Evolutionary conservation across 768 basidiomycete species (phyloP).

Genomic region (Suillus placidus): DNA sequence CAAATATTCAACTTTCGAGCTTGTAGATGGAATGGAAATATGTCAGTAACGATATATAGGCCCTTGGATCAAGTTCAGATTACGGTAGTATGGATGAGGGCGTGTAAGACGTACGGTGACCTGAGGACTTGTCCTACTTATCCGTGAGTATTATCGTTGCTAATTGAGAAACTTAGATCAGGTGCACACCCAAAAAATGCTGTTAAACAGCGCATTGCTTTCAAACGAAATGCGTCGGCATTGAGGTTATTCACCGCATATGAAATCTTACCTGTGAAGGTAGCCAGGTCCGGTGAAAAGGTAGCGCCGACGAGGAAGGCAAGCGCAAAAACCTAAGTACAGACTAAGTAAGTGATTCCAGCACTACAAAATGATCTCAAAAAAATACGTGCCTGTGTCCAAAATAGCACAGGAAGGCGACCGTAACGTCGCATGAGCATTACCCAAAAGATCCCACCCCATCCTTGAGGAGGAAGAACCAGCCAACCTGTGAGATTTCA

Average conservation of each 20-base stretch:
- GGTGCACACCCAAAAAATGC: slow-evolving; percentile 33
- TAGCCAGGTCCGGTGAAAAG: slow-evolving; percentile 49
- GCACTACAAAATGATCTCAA: neutral
- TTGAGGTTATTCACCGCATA: neutral
- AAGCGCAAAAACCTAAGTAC: slow-evolving; percentile 40
- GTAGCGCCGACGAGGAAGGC: slow-evolving; percentile 55
- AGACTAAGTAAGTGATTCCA: neutral
- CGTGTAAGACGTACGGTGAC: slow-evolving; percentile 39
- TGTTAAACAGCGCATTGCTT: slow-evolving; percentile 36
- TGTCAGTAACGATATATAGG: slow-evolving; percentile 48
- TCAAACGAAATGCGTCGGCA: neutral
- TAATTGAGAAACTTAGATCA: neutral
- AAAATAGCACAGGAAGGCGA: slow-evolving; percentile 34
- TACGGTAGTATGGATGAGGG: neutral
- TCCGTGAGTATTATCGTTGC: neutral
- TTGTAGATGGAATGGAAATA: slow-evolving; percentile 58
- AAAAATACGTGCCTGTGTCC: slow-evolving; percentile 24
- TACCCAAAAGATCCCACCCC: slow-evolving; percentile 34
- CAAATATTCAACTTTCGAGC: slow-evolving; percentile 54
- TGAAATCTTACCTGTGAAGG: slow-evolving; percentile 46
- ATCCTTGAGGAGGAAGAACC: slow-evolving; percentile 21
- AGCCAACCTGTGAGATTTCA: neutral
- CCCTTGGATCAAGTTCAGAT: slow-evolving; percentile 31
- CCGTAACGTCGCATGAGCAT: slow-evolving; percentile 34
- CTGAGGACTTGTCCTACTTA: slow-evolving; percentile 51